Evolutionary conservation across 1,284 basidiomycete species (phyloP), one percentile per base, ranked within the genome.

Genomic region (Naganishia sp.): DNA sequence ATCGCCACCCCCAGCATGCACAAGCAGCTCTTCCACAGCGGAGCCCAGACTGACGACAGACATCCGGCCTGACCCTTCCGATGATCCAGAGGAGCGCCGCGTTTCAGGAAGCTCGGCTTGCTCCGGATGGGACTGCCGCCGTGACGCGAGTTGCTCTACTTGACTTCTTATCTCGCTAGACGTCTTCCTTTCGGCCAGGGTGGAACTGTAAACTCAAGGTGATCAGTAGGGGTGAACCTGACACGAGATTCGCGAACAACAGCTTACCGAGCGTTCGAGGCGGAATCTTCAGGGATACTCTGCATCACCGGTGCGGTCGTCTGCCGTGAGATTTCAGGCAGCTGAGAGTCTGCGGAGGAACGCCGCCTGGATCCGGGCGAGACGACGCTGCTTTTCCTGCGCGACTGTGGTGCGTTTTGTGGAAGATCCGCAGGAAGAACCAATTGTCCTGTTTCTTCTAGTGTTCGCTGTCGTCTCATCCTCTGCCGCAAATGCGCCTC

Each of bases 401-500:
- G 48, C 18, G 43, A 3, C 6, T 48, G 48, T 23, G 46, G 59
- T 33, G 36, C 36, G 1, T 49, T 39, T 43, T 16, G 21, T 42
- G 23, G 7, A 7, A 25, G 39, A 61, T 61, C 59, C 36, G 59
- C 48, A 1, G 59, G 59, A 9, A 43, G 10, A 11, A 43, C 13
- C 13, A 55, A 7, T 15, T 18, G 18, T n/a, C n/a, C 59, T n/a
- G 42, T 21, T 15, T 49, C 48, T 28, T 39, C 6, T 9, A 36
- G 6, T 7, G 43, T 0, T 28, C 48, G 59, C 23, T 49, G n/a
- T n/a, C 36, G 18, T 39, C 48, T 49, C 15, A 18, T 15, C 23
- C 59, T 21, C 25, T 52, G 59, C 9, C 48, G 64, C n/a, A 66
- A 43, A 46, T 66, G 65, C 4, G 56, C 56, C 44, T 66, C 56